A percentile compares a stretch with the other conserved stretches of the same genome.
phyloP scores from a whole-genome alignment of 345 rosid species.

The Euclidium syriacum region DNA sequence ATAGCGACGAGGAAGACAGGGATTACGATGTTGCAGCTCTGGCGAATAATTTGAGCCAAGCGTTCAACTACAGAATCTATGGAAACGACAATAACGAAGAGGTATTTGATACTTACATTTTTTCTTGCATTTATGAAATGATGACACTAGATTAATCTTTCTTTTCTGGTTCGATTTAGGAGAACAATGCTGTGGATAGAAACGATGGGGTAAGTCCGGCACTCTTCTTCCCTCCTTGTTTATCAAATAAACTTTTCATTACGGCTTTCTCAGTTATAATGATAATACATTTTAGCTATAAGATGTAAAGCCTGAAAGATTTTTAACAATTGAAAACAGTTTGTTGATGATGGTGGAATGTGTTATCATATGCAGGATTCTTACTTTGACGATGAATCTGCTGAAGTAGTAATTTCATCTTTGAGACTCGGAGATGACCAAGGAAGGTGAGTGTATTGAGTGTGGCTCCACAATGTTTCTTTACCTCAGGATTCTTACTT shows the following conservation, averaged over 20 bases:
- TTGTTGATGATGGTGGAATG: not conserved
- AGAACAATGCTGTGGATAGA: constrained; percentile 59
- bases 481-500: too few relatives aligned
- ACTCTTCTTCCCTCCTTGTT: not conserved
- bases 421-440: constrained; percentile 94
- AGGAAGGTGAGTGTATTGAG: constrained; percentile 53
- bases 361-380: constrained; percentile 58
- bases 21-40: constrained; percentile 95
- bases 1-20: constrained; percentile 88
- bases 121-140: not conserved
- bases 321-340: not conserved
- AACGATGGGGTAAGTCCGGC: constrained; percentile 62
- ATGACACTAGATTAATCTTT: not conserved
- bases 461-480: too few relatives aligned
- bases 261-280: too few relatives aligned
- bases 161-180: constrained; percentile 51
- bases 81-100: constrained; percentile 82
- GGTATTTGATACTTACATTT: constrained; percentile 33
- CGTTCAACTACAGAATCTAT: constrained; percentile 84
- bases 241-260: not conserved
- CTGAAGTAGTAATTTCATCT: constrained; percentile 92
- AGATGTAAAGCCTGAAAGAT: too few relatives aligned
- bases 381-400: constrained; percentile 89
- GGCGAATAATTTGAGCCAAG: constrained; percentile 86
- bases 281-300: too few relatives aligned